These are phyloP conservation scores for Clitocybe nebularis DNA, from an alignment of 1,284 basidiomycete genomes.

Conservation along the genomic window DNA sequence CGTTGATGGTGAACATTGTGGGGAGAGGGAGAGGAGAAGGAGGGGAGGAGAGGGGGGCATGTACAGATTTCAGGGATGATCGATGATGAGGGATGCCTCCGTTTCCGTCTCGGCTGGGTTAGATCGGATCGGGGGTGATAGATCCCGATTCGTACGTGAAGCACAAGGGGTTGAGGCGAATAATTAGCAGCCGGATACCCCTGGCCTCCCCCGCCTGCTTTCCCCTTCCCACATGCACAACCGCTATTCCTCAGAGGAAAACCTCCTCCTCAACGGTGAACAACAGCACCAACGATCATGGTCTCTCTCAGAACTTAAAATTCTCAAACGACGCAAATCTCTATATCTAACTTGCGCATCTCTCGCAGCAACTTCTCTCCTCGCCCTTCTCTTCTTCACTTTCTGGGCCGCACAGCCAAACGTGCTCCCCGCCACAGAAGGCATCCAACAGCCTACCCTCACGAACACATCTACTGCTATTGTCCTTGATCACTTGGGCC, in stretches of 20 bases:
- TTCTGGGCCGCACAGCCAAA: slow-evolving; percentile 20
- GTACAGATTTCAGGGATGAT: too few relatives aligned
- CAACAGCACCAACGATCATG: too few relatives aligned
- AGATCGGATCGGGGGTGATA: too few relatives aligned
- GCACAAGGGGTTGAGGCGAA: background rate
- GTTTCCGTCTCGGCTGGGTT: too few relatives aligned
- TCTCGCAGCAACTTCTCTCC: slow-evolving; percentile 31
- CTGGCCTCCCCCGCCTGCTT: background rate
- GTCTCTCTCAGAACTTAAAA: too few relatives aligned
- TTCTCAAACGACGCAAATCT: slow-evolving; percentile 11
- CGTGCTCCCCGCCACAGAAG: slow-evolving; percentile 6
- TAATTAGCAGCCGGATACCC: slow-evolving; percentile 2
- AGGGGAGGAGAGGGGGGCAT: background rate
- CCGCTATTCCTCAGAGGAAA: background rate
- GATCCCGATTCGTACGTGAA: background rate
- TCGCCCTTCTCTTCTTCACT: slow-evolving; percentile 29
- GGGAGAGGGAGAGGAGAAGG: background rate
- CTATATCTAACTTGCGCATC: slow-evolving; percentile 17
- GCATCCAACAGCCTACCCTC: slow-evolving; percentile 1
- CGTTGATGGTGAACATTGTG: slow-evolving; percentile 3
- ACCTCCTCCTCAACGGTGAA: background rate
- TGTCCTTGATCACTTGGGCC: slow-evolving; percentile 20
- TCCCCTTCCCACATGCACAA: background rate
- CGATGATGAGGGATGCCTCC: too few relatives aligned
- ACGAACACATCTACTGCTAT: slow-evolving; percentile 4